phyloP scores from a whole-genome alignment of 2,329 filamentous ascomycete genomes.

The Dactylellina parvicollis region DNA sequence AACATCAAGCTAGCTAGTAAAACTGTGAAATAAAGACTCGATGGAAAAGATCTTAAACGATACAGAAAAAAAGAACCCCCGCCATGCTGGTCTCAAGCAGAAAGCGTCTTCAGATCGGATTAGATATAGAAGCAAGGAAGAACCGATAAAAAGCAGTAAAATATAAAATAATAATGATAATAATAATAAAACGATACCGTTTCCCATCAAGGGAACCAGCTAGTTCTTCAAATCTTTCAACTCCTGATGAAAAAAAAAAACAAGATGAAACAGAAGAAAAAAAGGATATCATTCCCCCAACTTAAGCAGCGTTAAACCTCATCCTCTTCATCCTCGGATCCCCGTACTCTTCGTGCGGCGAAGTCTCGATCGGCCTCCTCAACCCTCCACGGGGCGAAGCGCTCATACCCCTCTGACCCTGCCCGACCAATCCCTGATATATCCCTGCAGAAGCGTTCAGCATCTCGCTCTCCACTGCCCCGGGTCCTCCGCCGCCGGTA shows the following conservation, averaged over 20 bases:
- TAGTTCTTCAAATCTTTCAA: neutral
- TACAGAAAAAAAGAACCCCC: neutral
- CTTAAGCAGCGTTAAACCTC: constrained; percentile 37
- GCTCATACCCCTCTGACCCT: constrained; percentile 9
- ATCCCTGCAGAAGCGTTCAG: constrained; percentile 30
- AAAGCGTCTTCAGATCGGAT: no score
- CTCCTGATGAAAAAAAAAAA: no score
- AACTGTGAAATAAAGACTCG: no score
- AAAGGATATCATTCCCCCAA: neutral
- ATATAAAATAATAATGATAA: constrained; percentile 1
- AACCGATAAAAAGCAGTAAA: neutral
- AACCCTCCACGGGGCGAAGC: constrained; percentile 30
- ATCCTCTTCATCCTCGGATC: constrained; percentile 51
- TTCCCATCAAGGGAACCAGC: constrained; percentile 13
- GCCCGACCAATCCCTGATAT: no score
- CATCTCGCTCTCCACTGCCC: constrained; percentile 30
- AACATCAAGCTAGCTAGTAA: neutral
- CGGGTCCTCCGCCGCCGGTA: neutral
- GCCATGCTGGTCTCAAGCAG: neutral
- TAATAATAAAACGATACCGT: neutral
- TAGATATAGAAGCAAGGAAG: neutral
- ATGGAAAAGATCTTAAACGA: no score
- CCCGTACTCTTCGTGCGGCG: constrained; percentile 35
- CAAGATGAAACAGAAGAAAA: no score
- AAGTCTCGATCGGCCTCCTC: constrained; percentile 26